Evolutionary conservation across 768 basidiomycete species (phyloP), one percentile per base, ranked within the genome.

Genomic region (Zangia roseola): DNA sequence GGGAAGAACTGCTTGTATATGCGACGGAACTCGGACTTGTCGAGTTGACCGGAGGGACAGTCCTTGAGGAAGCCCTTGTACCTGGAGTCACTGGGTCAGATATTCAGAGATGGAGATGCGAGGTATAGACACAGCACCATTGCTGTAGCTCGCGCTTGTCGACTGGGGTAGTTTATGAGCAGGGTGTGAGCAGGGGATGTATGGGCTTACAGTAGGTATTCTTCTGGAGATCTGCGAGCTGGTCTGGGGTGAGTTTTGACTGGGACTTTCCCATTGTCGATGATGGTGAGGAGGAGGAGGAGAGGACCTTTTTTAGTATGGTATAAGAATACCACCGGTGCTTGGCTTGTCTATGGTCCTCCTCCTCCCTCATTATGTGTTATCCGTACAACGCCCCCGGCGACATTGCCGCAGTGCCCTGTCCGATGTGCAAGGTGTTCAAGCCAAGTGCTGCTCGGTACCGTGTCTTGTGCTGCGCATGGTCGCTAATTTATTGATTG

Each of bases 1-100:
- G 97, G 97, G 78, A 99, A 99, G 87, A 99, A 99, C 70, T 98
- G 97, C 67, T 94, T 93, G 81, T 98, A 99, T 77, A 99, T 99
- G 69, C 88, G 86, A 62, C 88, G 80, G 74, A 99, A 99, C 68
- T 94, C 94, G 47, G 82, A 76, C 77, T 92, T 97, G 80, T 97
- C 90, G 62, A 99, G 83, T 57, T 94, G 90, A 35, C 97, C 97
- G 5, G 92, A 89, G 1, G 97, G 97, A 67, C 97, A 99, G 71
- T 99, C 97, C 71, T 94, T 97, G 65, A 95, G 83, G 75, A 98
- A 99, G 39, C 97, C 97, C 72, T 98, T 98, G 81, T 98, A 95
- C 94, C 91, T 95, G 48, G n/a, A n/a, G n/a, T n/a, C 43, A 34
- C 44, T 13, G 47, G 43, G 21, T 45, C 39, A 47, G 46, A 40